Evolutionary conservation across 2,329 filamentous ascomycete genomes (phyloP), one percentile per base, ranked within the genome.

Genomic region (Cladorrhinum sp.): DNA sequence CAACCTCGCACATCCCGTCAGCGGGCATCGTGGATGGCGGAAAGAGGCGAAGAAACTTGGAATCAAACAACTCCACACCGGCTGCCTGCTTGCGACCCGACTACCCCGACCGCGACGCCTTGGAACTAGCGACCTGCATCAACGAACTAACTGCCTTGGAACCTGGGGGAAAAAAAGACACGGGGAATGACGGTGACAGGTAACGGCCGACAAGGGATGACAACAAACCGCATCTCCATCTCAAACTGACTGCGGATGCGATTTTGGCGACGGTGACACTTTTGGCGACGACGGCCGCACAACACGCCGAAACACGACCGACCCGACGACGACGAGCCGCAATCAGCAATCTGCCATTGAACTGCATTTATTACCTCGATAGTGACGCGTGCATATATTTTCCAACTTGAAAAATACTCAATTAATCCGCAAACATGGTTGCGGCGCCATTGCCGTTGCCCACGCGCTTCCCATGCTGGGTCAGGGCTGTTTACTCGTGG

Each of bases 401-500:
- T 12, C 32, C 32, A 12, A 36, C 9, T 13, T 55, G 27, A 38
- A 41, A 16, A 55, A 24, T 55, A 36, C 25, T 45, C 7, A 27
- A 49, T 50, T 27, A 57, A 53, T 38, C 41, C 38, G 58, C 60
- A 53, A 67, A 49, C 52, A 86, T 86, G 83, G 78, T 78, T 64
- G 78, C 80, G 57, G 77, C 80, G 74, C 81, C 84, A 63, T 82
- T 79, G 66, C 77, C 82, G 70, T 77, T 95, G 65, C 92, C 92
- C 12, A 86, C 83, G 70, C 86, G 85, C 70, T 96, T 96, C 73
- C 92, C 92, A 60, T 96, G 92, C 77, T 96, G 92, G 91, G 93
- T 90, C 73, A 86, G 91, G 75, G 92, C 92, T 41, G 85, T 96
- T 49, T 96, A 96, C 75, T 96, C 92, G 18, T 96, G 91, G 90